These are phyloP conservation scores for Flaveria sonorensis DNA, from an alignment of 129 eudicot species.

Conservation along the genomic window DNA sequence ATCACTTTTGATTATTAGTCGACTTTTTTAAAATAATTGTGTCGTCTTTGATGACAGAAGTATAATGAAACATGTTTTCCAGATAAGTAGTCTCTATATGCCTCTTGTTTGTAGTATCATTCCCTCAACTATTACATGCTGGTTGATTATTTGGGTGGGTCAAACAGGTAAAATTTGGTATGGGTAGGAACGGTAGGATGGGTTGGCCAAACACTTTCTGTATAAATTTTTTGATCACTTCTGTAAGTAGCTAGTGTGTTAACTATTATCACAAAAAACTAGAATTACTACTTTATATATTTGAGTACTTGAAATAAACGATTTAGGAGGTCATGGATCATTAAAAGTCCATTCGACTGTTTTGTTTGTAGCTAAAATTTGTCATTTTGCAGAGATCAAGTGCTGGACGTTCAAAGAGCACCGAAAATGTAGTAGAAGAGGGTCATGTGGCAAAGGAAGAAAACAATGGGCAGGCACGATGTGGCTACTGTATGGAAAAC, in stretches of 20 bases:
- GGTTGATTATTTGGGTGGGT: too few species aligned
- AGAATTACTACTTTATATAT: not conserved
- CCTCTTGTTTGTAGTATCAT: too few species aligned
- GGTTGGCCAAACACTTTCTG: not conserved
- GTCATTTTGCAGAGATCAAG: constrained; percentile 59
- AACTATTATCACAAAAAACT: not conserved
- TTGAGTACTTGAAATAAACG: not conserved
- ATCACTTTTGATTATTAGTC: not conserved
- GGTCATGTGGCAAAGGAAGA: constrained; percentile 68
- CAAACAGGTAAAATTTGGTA: not conserved
- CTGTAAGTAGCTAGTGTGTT: not conserved
- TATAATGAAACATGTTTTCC: too few species aligned
- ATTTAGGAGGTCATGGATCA: not conserved
- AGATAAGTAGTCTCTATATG: too few species aligned
- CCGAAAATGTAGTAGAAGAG: constrained; percentile 63
- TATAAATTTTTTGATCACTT: not conserved
- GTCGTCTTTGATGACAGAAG: not conserved
- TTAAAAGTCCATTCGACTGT: not conserved
- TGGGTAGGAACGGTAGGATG: not conserved
- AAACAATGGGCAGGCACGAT: constrained; percentile 67
- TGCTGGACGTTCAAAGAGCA: constrained; percentile 67
- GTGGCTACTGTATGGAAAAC: constrained; percentile 76
- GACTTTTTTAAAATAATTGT: not conserved
- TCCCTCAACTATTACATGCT: too few species aligned
- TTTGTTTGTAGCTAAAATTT: not conserved